A percentile compares a stretch with the other conserved stretches of the same genome.
phyloP scores from a whole-genome alignment of 441 rosid species.

The Euphorbia corollata region DNA sequence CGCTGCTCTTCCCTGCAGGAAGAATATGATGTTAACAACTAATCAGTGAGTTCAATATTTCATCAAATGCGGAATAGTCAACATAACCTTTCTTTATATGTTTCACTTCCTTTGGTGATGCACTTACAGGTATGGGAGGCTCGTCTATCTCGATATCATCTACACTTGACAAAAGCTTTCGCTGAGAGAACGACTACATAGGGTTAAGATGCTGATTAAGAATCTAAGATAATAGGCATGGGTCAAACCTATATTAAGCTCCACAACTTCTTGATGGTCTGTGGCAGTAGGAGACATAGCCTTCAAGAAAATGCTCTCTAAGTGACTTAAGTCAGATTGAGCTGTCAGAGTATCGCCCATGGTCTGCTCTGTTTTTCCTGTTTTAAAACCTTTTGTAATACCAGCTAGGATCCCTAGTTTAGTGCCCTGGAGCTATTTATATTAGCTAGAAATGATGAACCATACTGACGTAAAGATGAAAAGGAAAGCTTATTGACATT shows the following conservation, averaged over 20 bases:
- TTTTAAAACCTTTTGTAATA: conserved; percentile 45
- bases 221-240: not conserved
- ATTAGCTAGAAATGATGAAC: conserved; percentile 17
- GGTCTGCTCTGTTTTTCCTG: conserved; percentile 26
- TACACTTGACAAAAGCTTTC: conserved; percentile 19
- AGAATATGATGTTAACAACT: conserved; percentile 7
- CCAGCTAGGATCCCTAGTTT: conserved; percentile 44
- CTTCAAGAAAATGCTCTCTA: conserved; percentile 40
- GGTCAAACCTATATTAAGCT: conserved; percentile 46
- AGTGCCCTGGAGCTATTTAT: conserved; percentile 30
- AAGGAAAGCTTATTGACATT: not conserved
- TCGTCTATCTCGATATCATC: conserved; percentile 62
- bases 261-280: conserved; percentile 32
- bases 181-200: not conserved
- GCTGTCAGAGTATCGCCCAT: conserved; percentile 16
- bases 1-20: conserved; percentile 37
- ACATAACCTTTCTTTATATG: conserved; percentile 31
- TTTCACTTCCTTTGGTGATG: conserved; percentile 32
- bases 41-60: conserved; percentile 4
- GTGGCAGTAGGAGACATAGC: conserved; percentile 21
- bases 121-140: conserved; percentile 22
- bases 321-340: conserved; percentile 27
- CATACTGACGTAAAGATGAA: conserved; percentile 3
- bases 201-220: not conserved
- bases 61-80: conserved; percentile 9